Evolutionary conservation across 139 green algal genomes (phyloP).

Genomic region (Pleodorina starrii): DNA sequence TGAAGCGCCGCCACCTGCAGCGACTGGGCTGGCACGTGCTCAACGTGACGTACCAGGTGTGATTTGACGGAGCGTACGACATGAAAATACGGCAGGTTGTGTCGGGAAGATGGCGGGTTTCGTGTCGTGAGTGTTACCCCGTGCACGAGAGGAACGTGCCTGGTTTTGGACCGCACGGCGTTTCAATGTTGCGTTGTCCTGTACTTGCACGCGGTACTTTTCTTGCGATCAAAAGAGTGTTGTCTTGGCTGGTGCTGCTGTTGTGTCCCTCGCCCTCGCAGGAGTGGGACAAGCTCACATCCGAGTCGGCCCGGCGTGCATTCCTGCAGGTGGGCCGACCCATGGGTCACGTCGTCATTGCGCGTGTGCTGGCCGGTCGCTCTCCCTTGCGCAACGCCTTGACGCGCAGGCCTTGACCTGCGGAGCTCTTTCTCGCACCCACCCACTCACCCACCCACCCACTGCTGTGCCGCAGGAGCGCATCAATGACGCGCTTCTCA

Average conservation of each 20-base stretch:
- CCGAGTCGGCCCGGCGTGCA: background rate
- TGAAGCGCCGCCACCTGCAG: conserved; percentile 73
- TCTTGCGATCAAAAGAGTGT: no score
- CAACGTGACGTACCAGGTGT: conserved; percentile 50
- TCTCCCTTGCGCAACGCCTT: background rate
- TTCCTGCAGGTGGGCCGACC: conserved; percentile 42
- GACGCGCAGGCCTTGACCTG: background rate
- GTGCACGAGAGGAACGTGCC: no score
- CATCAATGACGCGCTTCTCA: conserved; percentile 16
- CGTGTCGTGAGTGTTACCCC: no score
- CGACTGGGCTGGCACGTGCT: conserved; percentile 68
- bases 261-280: background rate
- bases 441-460: background rate
- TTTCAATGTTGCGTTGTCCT: no score
- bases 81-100: no score
- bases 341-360: background rate
- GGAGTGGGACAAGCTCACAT: conserved; percentile 53
- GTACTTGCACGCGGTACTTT: no score
- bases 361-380: background rate
- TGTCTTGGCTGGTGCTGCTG: no score
- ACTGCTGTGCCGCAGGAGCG: background rate
- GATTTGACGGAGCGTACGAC: no score
- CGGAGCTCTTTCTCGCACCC: background rate
- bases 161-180: no score
- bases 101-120: no score